These are phyloP conservation scores for Dioszegia crocea DNA, from an alignment of 768 basidiomycete species.

Conservation along the genomic window DNA sequence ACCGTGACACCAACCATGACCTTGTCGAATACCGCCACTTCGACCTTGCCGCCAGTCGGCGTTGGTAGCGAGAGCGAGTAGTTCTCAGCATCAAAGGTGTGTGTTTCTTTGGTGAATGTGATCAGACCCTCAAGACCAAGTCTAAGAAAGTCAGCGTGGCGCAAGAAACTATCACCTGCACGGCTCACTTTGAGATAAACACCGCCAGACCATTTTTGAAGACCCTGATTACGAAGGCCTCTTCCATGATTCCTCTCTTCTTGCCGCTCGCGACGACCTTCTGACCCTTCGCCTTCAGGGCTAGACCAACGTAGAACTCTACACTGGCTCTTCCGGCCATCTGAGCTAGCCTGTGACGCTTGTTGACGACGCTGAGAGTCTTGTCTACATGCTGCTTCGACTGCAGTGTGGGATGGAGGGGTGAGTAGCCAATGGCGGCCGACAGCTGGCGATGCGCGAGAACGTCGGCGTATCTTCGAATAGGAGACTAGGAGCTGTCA, in stretches of 20 bases:
- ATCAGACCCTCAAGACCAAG: constrained; percentile 91
- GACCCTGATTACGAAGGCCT: constrained; percentile 68
- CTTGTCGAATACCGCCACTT: constrained; percentile 87
- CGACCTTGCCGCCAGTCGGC: constrained; percentile 53
- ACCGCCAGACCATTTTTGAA: constrained; percentile 96
- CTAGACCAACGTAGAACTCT: constrained; percentile 94
- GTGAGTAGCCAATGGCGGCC: constrained; percentile 76
- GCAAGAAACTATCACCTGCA: no score
- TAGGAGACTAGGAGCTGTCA: constrained; percentile 63
- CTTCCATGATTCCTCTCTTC: constrained; percentile 27
- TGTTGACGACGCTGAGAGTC: constrained; percentile 78
- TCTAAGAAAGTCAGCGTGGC: constrained; percentile 51
- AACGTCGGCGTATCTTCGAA: constrained; percentile 92
- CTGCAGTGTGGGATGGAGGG: constrained; percentile 82
- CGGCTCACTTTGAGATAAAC: constrained; percentile 81
- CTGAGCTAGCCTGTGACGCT: constrained; percentile 90
- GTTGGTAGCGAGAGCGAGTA: constrained; percentile 73
- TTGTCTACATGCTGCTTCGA: constrained; percentile 84
- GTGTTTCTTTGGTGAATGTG: constrained; percentile 78
- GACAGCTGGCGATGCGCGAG: constrained; percentile 89
- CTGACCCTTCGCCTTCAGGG: constrained; percentile 60
- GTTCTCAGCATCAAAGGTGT: constrained; percentile 83
- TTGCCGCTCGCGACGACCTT: constrained; percentile 14
- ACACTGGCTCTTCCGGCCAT: constrained; percentile 95
- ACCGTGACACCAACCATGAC: constrained; percentile 84